Conservation (phyloP, 306 rosid genomes). For the Cicer yamashitae region DNA sequence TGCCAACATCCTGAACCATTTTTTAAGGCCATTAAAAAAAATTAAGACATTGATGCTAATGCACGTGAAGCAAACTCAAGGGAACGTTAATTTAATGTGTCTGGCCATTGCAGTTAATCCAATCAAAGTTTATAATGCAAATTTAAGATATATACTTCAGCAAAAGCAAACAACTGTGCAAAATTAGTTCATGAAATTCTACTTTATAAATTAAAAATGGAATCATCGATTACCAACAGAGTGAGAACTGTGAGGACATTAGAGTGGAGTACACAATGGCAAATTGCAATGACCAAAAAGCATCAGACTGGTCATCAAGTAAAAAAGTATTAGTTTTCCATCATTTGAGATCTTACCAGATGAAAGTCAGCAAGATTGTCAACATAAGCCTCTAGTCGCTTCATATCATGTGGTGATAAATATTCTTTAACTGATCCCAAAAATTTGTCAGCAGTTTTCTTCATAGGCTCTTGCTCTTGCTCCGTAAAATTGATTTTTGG, state of each 20-base stretch:
- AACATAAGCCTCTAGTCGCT: constrained; percentile 90
- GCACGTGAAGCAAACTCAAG: constrained; percentile 31
- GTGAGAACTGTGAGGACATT: background rate
- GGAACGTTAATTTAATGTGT: constrained; percentile 5
- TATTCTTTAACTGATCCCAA: constrained; percentile 63
- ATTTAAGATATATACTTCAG: background rate
- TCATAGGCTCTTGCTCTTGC: constrained; percentile 52
- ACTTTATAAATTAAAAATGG: constrained; percentile 8
- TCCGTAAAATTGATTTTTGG: constrained; percentile 82
- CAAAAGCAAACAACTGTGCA: constrained; percentile 9
- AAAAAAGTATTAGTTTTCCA: constrained; percentile 4
- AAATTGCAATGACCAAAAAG: constrained; percentile 30
- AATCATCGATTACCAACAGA: constrained; percentile 15
- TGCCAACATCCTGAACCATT: constrained; percentile 19
- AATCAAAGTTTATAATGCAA: constrained; percentile 1
- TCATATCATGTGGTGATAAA: constrained; percentile 84
- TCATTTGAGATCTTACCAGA: constrained; percentile 66
- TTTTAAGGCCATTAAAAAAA: background rate
- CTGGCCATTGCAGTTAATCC: constrained; percentile 31
- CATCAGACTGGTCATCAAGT: background rate
- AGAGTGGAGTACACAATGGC: background rate
- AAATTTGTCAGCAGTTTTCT: constrained; percentile 47
- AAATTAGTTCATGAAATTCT: background rate
- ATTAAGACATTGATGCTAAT: constrained; percentile 3
- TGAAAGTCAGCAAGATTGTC: constrained; percentile 80